Base-by-base conservation (phyloP, 2,329 filamentous ascomycete genomes). In the Coniella vitis region DNA sequence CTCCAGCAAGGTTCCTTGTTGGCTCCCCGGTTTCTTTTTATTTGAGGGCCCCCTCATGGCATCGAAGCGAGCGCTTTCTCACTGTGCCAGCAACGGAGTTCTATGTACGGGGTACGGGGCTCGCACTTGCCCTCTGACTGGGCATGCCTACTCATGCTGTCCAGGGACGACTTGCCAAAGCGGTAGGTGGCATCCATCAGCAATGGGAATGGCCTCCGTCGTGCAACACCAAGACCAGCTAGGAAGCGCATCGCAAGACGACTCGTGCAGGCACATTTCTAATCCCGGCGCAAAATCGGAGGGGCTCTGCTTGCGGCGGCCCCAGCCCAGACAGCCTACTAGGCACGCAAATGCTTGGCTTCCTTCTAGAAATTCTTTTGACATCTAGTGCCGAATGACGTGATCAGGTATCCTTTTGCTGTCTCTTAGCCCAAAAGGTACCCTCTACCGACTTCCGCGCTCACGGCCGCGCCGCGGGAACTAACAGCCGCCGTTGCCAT, bases 321-420 rank as follows among this genome's bases (percentile, higher is more conserved):
- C 34, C 34, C 4, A 14, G n/a, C n/a, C n/a, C n/a, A 36, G n/a
- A 13, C 7, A 36, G 34, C 5, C 5, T 17, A n/a, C 37, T 5
- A 38, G 16, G 17, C 20, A 13, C 37, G 16, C 20, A 7, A 14
- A 7, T 12, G 37, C 19, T 21, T 17, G 4, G 5, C 32, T 34
- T 20, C 25, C 29, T 49, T 48, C 44, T 47, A 19, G 48, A 53
- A 48, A 45, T 37, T 50, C 45, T 41, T 32, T 40, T 29, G 19
- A 34, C 29, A 25, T 22, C 29, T 49, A 49, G 49, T 46, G 38
- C 42, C 38, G 22, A n/a, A 54, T 54, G 47, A 46, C 52, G 52
- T 54, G 52, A 45, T 54, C 46, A 45, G 40, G 52, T 52, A 54
- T 39, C 36, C 25, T 37, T 38, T 19, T 19, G 45, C 51, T 3